Evolutionary conservation across 306 rosid genomes (phyloP), one percentile per base, ranked within the genome.

Genomic region (Pueraria montana): DNA sequence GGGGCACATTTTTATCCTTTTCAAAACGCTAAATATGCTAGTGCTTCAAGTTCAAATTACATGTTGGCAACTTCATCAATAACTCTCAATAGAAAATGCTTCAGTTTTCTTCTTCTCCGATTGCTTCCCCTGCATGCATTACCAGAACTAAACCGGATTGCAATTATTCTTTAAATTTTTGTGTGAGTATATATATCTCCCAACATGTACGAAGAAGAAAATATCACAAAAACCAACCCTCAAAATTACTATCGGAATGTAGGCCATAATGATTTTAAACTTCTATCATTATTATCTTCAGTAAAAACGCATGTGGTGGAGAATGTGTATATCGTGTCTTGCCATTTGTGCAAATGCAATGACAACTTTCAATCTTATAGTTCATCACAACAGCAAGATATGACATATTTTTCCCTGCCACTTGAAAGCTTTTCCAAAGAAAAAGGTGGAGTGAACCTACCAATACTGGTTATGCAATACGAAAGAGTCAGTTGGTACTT

Each of bases 391-490:
- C 67, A 48, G 76, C 45, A 38, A 59, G 49, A 76, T 21, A 42
- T 40, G 43, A 42, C 46, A 85, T 21, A 1, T 13, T 68, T 73
- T 56, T 14, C 24, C 42, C 70, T n/a, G 36, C 42, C 26, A 38
- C 64, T 49, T 49, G 65, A 63, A 72, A 23, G 68, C 40, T 8
- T 69, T 70, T 61, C 58, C 72, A 56, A 78, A 46, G 30, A 55
- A 43, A 82, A 75, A 42, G 82, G 79, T 65, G 36, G 79, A 80
- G 40, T 17, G 26, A 58, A 87, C 97, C 74, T 78, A 94, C 99
- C 98, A 96, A 88, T 92, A 89, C 81, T 96, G 99, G 83, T 92
- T 94, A 88, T 77, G 90, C 88, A 96, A 79, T 45, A 90, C 69
- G 64, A 96, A 92, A 13, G 95, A 84, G 20, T 94, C 97, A 1